These are phyloP conservation scores for Thelephora aurantiotincta DNA, from an alignment of 768 basidiomycete genomes.

Conservation along the genomic window DNA sequence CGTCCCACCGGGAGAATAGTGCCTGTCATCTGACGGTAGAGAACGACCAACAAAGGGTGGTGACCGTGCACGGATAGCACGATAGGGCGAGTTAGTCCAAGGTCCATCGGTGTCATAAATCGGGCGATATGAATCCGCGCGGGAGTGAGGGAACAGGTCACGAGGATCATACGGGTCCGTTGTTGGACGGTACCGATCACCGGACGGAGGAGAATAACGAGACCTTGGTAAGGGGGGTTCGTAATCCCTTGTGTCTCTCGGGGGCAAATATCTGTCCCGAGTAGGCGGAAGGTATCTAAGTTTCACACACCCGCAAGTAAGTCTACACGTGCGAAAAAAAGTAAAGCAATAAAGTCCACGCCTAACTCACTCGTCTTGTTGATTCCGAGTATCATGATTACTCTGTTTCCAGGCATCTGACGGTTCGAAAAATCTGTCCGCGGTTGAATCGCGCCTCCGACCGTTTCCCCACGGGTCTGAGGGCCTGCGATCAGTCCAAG, in stretches of 20 bases:
- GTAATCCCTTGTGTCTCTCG: background rate
- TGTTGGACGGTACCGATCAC: slow-evolving; percentile 39
- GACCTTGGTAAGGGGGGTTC: slow-evolving; percentile 2
- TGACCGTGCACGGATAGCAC: slow-evolving; percentile 16
- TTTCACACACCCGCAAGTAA: background rate
- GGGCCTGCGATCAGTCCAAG: slow-evolving; percentile 30
- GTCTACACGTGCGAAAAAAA: background rate
- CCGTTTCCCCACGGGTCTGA: slow-evolving; percentile 12
- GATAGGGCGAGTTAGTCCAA: slow-evolving; percentile 10
- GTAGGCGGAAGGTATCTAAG: background rate
- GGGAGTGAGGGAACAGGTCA: slow-evolving; percentile 22
- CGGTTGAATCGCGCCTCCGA: slow-evolving; percentile 22
- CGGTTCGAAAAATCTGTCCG: slow-evolving; percentile 55
- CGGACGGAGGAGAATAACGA: slow-evolving; percentile 20
- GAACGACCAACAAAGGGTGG: background rate
- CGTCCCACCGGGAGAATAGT: no score
- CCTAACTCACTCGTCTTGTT: slow-evolving; percentile 4
- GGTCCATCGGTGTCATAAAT: slow-evolving; percentile 21
- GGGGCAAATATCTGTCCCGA: background rate
- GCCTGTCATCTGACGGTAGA: no score
- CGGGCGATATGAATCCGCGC: slow-evolving; percentile 38
- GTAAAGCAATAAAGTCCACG: background rate
- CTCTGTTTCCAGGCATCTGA: slow-evolving; percentile 58
- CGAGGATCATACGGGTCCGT: slow-evolving; percentile 20
- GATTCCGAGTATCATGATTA: slow-evolving; percentile 22